These are phyloP conservation scores for Penicillium sp. DNA, from an alignment of 2,329 filamentous ascomycete genomes.

Conservation along the genomic window DNA sequence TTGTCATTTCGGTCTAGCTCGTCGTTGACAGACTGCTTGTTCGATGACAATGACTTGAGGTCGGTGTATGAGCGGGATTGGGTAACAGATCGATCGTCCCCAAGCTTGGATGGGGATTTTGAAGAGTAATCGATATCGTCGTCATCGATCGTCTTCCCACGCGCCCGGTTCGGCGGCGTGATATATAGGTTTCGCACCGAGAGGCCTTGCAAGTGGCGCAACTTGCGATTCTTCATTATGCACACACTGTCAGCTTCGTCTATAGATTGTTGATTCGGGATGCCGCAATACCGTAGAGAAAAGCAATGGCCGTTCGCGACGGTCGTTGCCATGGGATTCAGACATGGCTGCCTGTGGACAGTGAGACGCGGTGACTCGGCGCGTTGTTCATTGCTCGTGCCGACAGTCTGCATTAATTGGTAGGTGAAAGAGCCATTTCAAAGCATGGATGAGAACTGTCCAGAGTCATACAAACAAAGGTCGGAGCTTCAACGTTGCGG, in stretches of 20 bases:
- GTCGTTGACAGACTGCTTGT: conserved; percentile 19
- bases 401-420: neutral
- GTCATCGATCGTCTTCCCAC: conserved; percentile 67
- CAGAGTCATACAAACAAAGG: no score
- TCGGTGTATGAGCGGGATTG: conserved; percentile 59
- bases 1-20: conserved; percentile 15
- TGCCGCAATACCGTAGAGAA: conserved; percentile 31
- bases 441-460: no score
- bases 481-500: neutral
- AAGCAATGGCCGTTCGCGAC: conserved; percentile 48
- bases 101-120: conserved; percentile 64
- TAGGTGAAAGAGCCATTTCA: neutral
- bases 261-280: neutral
- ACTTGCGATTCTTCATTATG: conserved; percentile 68
- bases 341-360: conserved; percentile 10
- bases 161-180: conserved; percentile 47
- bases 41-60: conserved; percentile 29
- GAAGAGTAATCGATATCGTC: conserved; percentile 65
- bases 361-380: neutral
- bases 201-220: conserved; percentile 82
- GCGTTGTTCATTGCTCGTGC: conserved; percentile 4
- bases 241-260: neutral
- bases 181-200: conserved; percentile 82
- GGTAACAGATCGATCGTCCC: conserved; percentile 49
- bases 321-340: conserved; percentile 19